A percentile compares a stretch with the other conserved stretches of the same genome.
phyloP scores from a whole-genome alignment of 768 basidiomycete species.

The Omphalotus guepiniiformis region DNA sequence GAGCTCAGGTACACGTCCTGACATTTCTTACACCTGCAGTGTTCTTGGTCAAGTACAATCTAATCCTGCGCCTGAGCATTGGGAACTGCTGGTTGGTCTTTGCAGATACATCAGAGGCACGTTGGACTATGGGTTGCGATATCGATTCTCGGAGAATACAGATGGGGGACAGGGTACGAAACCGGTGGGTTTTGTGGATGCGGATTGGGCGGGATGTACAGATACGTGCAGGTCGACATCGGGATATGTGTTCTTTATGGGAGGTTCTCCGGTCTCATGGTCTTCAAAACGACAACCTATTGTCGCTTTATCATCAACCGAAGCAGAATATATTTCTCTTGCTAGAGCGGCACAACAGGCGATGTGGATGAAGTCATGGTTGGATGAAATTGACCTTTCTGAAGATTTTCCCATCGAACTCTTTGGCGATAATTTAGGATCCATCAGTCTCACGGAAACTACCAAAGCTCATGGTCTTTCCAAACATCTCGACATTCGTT shows the following conservation, averaged over 20 bases:
- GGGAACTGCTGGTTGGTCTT: not conserved
- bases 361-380: constrained; percentile 23
- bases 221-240: constrained; percentile 20
- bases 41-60: not conserved
- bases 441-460: constrained; percentile 1
- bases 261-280: constrained; percentile 25
- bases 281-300: constrained; percentile 24
- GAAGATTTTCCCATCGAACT: not conserved
- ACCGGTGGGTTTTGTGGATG: not conserved
- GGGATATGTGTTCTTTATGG: constrained; percentile 26
- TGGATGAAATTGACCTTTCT: constrained; percentile 13
- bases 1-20: not conserved
- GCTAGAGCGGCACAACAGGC: constrained; percentile 23
- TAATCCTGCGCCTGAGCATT: not conserved
- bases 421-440: constrained; percentile 3
- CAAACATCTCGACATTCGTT: constrained; percentile 32
- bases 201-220: constrained; percentile 25
- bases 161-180: no score
- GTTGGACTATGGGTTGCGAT: not conserved
- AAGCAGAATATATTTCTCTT: constrained; percentile 33
- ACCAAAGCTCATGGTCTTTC: not conserved
- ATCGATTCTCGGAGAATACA: constrained; percentile 36
- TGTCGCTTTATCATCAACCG: constrained; percentile 27
- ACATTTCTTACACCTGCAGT: not conserved
- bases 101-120: not conserved